Percentiles rank a stretch among this genome's conserved stretches.
These are phyloP conservation scores for Murraya koenigii DNA, from an alignment of 345 rosid species.

Conservation along the genomic window DNA sequence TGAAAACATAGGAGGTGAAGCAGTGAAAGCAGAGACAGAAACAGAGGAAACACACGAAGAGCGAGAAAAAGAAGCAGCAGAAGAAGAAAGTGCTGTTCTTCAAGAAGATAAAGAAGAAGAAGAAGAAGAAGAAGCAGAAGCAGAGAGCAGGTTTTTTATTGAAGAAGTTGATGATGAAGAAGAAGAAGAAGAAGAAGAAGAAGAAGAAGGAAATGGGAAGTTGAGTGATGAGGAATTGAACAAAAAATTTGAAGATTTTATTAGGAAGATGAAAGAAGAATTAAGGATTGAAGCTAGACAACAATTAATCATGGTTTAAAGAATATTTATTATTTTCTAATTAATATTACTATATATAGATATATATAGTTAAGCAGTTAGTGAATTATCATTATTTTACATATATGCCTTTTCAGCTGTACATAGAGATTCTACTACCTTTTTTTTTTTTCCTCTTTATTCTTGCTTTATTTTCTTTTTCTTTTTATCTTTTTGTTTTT, in stretches of 20 bases:
- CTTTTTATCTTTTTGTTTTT: not conserved
- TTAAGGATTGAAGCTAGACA: conserved; percentile 61
- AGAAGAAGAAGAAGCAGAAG: conserved; percentile 9
- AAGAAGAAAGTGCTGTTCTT: conserved; percentile 5
- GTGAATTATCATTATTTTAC: not conserved
- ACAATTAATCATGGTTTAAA: conserved; percentile 50
- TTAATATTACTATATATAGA: too few species aligned
- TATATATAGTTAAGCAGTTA: not conserved
- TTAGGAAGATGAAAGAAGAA: conserved; percentile 78
- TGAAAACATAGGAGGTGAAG: not conserved
- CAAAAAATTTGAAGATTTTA: conserved; percentile 87
- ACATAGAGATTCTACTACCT: not conserved
- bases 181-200: conserved; percentile 23
- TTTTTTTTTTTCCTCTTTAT: too few species aligned
- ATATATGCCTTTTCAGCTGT: not conserved
- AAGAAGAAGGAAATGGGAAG: conserved; percentile 31
- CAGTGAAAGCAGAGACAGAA: not conserved
- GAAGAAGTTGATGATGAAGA: not conserved
- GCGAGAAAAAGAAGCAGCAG: conserved; percentile 11
- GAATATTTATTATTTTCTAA: not conserved
- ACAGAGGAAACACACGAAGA: conserved; percentile 27
- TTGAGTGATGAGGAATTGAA: conserved; percentile 66
- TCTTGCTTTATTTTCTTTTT: not conserved
- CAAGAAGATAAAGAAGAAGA: conserved; percentile 11
- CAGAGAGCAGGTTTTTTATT: not conserved